Evolutionary conservation across 257 asterid species (phyloP).

Genomic region (Forsythia suspensa): DNA sequence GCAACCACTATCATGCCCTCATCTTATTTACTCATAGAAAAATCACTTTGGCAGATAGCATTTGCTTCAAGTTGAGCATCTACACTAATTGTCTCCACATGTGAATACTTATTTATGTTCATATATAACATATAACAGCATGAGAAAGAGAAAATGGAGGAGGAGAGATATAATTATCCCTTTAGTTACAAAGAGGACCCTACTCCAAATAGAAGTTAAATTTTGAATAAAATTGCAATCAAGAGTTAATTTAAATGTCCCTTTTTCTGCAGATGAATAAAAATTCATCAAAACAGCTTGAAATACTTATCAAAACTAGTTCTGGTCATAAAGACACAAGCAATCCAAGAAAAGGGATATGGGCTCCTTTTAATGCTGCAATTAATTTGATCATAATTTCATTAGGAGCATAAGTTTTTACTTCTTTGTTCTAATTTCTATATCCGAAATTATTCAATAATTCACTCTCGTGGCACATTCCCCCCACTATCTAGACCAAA

Average conservation of each 20-base stretch:
- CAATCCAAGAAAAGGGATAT: background rate
- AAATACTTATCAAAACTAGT: background rate
- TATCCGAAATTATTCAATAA: background rate
- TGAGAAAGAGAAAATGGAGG: background rate
- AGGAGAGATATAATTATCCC: background rate
- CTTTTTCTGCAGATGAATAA: background rate
- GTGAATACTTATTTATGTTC: background rate
- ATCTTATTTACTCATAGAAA: background rate
- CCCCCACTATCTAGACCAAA: background rate
- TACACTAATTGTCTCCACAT: background rate
- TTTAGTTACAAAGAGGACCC: background rate
- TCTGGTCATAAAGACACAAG: background rate
- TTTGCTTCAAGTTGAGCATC: background rate
- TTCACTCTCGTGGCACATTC: background rate
- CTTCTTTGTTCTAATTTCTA: background rate
- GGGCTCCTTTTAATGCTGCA: background rate
- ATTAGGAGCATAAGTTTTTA: background rate
- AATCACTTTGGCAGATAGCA: background rate
- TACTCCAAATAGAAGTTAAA: background rate
- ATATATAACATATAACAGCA: background rate
- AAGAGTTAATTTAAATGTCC: background rate
- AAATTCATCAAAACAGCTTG: background rate
- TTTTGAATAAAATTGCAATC: background rate
- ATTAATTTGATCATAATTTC: background rate
- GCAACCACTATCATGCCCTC: background rate